phyloP scores from a whole-genome alignment of 495 filamentous ascomycete species.

The Polyplosphaeria fusca region DNA sequence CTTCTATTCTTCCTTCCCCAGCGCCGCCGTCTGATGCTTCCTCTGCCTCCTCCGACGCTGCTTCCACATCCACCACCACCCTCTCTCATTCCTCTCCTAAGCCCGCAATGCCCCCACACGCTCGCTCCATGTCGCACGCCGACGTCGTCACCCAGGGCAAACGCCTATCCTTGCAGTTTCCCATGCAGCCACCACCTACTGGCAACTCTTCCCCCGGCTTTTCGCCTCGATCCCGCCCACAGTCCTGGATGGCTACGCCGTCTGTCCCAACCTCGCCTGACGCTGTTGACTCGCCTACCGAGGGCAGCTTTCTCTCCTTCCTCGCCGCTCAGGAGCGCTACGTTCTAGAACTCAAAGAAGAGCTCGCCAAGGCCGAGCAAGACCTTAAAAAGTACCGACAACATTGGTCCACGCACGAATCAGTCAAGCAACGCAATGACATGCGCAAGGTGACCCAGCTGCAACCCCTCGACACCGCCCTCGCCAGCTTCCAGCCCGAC shows the following conservation, averaged over 20 bases:
- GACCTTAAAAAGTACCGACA: constrained; percentile 76
- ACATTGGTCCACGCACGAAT: constrained; percentile 76
- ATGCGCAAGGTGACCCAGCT: constrained; percentile 56
- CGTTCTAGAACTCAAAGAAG: constrained; percentile 87
- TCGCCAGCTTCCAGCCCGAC: constrained; percentile 18
- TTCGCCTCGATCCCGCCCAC: constrained; percentile 26
- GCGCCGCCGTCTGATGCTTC: background rate
- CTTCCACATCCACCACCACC: constrained; percentile 3
- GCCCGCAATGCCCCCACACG: constrained; percentile 23
- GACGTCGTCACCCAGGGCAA: constrained; percentile 59
- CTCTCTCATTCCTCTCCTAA: constrained; percentile 7
- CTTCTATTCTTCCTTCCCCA: constrained; percentile 1
- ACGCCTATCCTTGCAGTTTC: constrained; percentile 77
- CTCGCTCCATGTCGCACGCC: constrained; percentile 32
- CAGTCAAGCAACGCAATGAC: constrained; percentile 69
- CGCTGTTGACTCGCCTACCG: constrained; percentile 54
- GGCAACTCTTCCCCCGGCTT: constrained; percentile 33
- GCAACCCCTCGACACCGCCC: constrained; percentile 50
- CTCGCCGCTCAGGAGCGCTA: constrained; percentile 90
- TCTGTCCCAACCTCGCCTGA: constrained; percentile 47
- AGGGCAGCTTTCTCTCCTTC: constrained; percentile 76
- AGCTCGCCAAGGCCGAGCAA: constrained; percentile 72
- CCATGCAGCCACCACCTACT: constrained; percentile 51
- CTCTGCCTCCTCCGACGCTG: background rate
- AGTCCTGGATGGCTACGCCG: constrained; percentile 27